Conservation (phyloP, 495 filamentous ascomycete genomes). For the Aspergillus nidulans region DNA sequence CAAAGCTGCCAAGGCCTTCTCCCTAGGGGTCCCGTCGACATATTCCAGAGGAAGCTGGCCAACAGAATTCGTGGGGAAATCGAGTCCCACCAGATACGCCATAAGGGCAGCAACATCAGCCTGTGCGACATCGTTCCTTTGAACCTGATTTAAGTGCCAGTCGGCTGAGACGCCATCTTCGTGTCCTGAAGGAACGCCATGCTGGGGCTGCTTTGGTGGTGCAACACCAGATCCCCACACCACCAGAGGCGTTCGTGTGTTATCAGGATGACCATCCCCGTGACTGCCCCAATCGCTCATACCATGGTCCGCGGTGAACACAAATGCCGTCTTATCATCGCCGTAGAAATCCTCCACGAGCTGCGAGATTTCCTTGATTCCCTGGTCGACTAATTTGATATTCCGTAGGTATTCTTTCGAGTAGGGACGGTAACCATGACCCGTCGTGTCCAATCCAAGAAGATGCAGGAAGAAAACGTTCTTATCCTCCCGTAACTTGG, state of each 20-base stretch:
- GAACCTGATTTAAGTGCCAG: conserved; percentile 78
- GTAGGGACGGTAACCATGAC: conserved; percentile 84
- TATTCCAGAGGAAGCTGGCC: conserved; percentile 86
- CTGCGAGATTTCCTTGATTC: conserved; percentile 74
- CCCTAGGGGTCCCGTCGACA: conserved; percentile 61
- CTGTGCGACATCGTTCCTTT: conserved; percentile 86
- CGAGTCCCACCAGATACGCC: conserved; percentile 87
- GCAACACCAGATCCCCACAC: conserved; percentile 93
- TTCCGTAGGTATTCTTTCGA: conserved; percentile 94
- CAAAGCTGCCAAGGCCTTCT: conserved; percentile 80
- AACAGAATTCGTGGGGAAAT: conserved; percentile 95
- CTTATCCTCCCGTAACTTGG: conserved; percentile 74
- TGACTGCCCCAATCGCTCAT: conserved; percentile 99
- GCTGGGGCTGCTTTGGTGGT: conserved; percentile 55
- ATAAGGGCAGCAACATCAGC: conserved; percentile 95
- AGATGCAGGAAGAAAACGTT: conserved; percentile 96
- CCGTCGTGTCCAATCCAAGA: conserved; percentile 90
- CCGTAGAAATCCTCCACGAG: conserved; percentile 84
- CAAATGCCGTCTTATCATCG: conserved; percentile 89
- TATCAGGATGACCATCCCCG: conserved; percentile 96
- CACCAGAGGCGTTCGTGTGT: conserved; percentile 90
- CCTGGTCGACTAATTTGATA: conserved; percentile 89
- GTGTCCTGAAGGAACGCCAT: conserved; percentile 65
- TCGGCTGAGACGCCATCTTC: conserved; percentile 88
- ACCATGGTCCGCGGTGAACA: conserved; percentile 97